These are phyloP conservation scores for Paramecium primaurelia DNA, from an alignment of 73 alveolate species.

Conservation along the genomic window DNA sequence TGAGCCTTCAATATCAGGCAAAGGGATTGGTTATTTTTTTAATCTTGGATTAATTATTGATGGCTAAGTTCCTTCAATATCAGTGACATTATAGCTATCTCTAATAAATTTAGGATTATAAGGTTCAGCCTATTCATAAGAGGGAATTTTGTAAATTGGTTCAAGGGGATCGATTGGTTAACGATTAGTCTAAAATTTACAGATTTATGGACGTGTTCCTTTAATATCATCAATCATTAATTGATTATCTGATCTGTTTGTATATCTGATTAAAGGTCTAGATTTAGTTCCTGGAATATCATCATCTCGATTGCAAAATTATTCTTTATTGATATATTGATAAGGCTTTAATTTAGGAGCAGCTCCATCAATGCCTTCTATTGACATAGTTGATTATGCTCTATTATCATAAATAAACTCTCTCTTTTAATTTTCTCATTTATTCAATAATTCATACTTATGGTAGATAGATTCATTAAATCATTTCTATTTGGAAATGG, in stretches of 20 bases:
- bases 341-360: constrained; percentile 63
- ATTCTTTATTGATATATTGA: constrained; percentile 58
- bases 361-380: constrained; percentile 65
- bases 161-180: constrained; percentile 80
- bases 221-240: constrained; percentile 71
- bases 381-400: background rate
- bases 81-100: constrained; percentile 84
- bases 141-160: constrained; percentile 88
- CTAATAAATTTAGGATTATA: constrained; percentile 93
- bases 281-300: constrained; percentile 68
- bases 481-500: constrained; percentile 73
- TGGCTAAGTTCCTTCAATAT: constrained; percentile 94
- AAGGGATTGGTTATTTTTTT: constrained; percentile 71
- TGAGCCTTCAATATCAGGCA: background rate
- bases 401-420: background rate
- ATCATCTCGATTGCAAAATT: constrained; percentile 47
- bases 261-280: constrained; percentile 41
- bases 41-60: constrained; percentile 64
- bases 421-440: background rate
- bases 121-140: constrained; percentile 80
- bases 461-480: constrained; percentile 67
- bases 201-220: constrained; percentile 70
- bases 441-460: background rate
- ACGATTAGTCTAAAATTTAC: constrained; percentile 73
- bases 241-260: constrained; percentile 71